Conservation (phyloP, 2,329 filamentous ascomycete species). For the Dothideomycetidae sp. region DNA sequence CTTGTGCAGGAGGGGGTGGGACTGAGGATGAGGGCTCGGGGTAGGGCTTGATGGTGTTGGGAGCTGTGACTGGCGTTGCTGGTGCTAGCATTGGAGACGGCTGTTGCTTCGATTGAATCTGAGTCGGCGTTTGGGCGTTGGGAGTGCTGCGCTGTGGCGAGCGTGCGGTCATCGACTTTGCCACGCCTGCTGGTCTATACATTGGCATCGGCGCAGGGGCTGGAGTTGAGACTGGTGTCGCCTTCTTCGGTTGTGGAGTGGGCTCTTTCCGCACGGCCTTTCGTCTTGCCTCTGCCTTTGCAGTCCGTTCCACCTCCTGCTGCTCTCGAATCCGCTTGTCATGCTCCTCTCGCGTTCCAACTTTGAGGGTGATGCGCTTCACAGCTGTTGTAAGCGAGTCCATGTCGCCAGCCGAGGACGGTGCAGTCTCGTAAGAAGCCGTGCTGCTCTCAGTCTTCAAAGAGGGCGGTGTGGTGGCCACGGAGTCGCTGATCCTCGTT, state of each 20-base stretch:
- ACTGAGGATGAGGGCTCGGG: too few relatives aligned
- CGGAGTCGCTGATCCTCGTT: constrained; percentile 1
- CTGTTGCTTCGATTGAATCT: too few relatives aligned
- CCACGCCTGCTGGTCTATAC: neutral
- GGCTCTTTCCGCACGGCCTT: constrained; percentile 27
- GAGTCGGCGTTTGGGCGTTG: too few relatives aligned
- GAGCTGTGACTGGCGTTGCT: neutral
- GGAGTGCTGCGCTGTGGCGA: too few relatives aligned
- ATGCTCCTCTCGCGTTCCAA: constrained; percentile 44
- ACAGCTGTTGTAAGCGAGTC: constrained; percentile 39
- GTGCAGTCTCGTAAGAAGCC: constrained; percentile 9
- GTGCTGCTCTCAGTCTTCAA: constrained; percentile 8
- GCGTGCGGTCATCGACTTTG: neutral
- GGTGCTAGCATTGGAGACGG: neutral
- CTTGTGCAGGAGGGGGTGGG: too few relatives aligned
- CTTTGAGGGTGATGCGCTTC: constrained; percentile 44
- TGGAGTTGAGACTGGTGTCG: constrained; percentile 18
- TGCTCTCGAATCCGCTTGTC: constrained; percentile 28
- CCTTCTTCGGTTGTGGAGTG: constrained; percentile 1
- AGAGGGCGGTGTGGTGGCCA: constrained; percentile 1
- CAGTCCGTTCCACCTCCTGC: constrained; percentile 33
- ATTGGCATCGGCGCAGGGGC: too few relatives aligned
- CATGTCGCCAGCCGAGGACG: constrained; percentile 16
- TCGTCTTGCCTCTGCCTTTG: constrained; percentile 25
- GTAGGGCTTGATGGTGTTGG: neutral